Base-by-base conservation (phyloP, 2,329 filamentous ascomycete species). In the Septoria linicola region DNA sequence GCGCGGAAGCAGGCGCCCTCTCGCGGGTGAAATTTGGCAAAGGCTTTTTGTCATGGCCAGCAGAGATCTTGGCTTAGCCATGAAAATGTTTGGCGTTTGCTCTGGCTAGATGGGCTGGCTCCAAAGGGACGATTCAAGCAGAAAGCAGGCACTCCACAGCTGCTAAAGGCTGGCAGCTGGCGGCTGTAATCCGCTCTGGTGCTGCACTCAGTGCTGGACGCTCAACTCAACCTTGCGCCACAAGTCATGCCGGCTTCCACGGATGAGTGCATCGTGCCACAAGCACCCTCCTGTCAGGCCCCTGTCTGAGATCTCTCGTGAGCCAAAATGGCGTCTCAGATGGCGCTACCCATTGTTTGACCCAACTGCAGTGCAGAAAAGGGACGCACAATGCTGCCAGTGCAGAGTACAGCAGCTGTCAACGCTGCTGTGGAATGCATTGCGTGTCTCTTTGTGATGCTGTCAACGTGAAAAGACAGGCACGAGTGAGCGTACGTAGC, bases 381-480 rank as follows among this genome's bases (percentile, higher is more conserved):
- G 44, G 41, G 55, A 41, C 21, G 51, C 51, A 58, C 55, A 60
- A 51, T 51, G 42, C 54, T 56, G 50, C 42, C 37, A 34, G 27
- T 25, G 32, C 39, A 50, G 39, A 37, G 32, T 53, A 60, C 55
- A 31, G 55, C 55, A 58, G 45, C 36, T 53, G 55, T 57, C 48
- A 58, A 50, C 56, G 45, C 51, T 57, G 55, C 55, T 34, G 58
- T 60, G 57, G 31, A 25, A 41, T 51, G 53, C 47, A 49, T 51
- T 54, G 50, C 52, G 54, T 52, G 56, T 51, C 54, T 49, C 55
- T 41, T 49, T 54, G 55, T 56, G 55, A 44, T 51, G 55, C 55
- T 49, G 48, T 44, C 53, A 60, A 60, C 55, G 58, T 60, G 58
- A 60, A 52, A 19, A 49, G 54, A 52, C 51, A 59, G 53, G 54